phyloP scores from a whole-genome alignment of 2,329 filamentous ascomycete species.

The Clonostachys chloroleuca region DNA sequence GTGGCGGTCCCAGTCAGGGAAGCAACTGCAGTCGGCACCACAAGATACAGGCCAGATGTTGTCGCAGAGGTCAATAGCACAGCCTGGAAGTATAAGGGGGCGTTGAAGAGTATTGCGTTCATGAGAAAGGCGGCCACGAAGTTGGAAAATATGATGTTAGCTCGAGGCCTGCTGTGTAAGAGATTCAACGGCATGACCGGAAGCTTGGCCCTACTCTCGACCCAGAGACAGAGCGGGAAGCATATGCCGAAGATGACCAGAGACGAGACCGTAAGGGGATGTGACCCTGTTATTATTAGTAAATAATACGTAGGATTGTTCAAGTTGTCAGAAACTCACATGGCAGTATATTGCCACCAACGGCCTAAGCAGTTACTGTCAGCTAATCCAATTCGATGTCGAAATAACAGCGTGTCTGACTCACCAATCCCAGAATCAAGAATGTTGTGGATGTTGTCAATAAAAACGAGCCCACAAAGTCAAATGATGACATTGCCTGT shows the following conservation, averaged over 20 bases:
- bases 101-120: constrained; percentile 55
- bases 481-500: constrained; percentile 44
- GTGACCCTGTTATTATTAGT: constrained; percentile 34
- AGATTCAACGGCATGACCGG: constrained; percentile 59
- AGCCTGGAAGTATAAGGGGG: constrained; percentile 71
- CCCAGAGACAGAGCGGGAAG: constrained; percentile 46
- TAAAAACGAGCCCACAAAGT: not conserved
- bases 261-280: constrained; percentile 51
- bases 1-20: constrained; percentile 51
- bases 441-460: not conserved
- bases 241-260: constrained; percentile 40
- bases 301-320: too few relatives aligned
- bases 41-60: constrained; percentile 66
- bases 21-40: constrained; percentile 55
- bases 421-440: too few relatives aligned
- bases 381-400: too few relatives aligned
- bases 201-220: constrained; percentile 42
- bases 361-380: too few relatives aligned
- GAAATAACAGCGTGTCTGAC: too few relatives aligned
- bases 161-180: constrained; percentile 42
- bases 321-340: too few relatives aligned
- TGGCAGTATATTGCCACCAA: not conserved
- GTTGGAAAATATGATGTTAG: constrained; percentile 54
- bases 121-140: constrained; percentile 43
- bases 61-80: constrained; percentile 68